A percentile compares a stretch with the other conserved stretches of the same genome.
Evolutionary conservation across 2,329 filamentous ascomycete species (phyloP).

Genomic region (Cryphonectria naterciae): DNA sequence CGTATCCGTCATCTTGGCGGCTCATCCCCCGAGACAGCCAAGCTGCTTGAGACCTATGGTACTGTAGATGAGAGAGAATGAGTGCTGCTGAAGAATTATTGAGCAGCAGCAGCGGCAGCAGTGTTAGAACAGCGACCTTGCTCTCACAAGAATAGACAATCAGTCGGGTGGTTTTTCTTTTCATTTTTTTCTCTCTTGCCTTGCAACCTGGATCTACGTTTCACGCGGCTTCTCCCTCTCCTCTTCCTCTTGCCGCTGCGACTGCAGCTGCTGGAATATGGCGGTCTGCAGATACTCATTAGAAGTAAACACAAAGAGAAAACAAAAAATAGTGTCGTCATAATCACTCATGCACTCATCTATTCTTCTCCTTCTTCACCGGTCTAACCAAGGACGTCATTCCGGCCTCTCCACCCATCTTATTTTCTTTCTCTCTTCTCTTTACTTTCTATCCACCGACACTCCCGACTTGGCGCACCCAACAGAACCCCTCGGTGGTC

Average conservation of each 20-base stretch:
- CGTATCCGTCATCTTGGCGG: background rate
- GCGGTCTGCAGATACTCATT: background rate
- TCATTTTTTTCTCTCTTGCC: background rate
- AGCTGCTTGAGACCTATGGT: background rate
- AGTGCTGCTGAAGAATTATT: background rate
- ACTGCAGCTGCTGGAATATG: background rate
- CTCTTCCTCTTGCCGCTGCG: background rate
- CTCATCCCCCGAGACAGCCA: background rate
- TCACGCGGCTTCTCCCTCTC: background rate
- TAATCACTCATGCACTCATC: constrained; percentile 3
- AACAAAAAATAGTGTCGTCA: background rate
- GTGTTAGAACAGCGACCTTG: background rate
- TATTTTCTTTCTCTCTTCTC: too few relatives aligned
- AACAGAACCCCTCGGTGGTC: constrained; percentile 1
- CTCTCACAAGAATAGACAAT: background rate
- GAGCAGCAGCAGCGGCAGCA: too few relatives aligned
- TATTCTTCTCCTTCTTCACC: background rate
- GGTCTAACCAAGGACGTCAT: background rate
- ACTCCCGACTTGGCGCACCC: background rate
- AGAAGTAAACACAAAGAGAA: background rate
- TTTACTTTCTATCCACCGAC: background rate
- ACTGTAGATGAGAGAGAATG: background rate
- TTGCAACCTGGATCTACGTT: background rate
- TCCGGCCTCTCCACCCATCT: background rate
- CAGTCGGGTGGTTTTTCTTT: background rate